phyloP scores from a whole-genome alignment of 306 rosid genomes.

The Fragaria vesca region DNA sequence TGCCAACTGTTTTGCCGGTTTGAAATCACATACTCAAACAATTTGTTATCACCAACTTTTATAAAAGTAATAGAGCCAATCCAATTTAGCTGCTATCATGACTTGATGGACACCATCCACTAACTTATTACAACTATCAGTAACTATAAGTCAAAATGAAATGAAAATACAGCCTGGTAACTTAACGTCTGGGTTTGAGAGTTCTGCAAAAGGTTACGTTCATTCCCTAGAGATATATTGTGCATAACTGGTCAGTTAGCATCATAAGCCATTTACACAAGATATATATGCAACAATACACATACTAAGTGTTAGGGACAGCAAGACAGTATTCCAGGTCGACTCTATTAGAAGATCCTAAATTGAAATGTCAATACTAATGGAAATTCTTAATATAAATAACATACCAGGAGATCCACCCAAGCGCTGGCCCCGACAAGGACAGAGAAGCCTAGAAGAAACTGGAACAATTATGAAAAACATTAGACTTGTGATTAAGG shows the following conservation, averaged over 20 bases:
- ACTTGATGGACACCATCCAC: not conserved
- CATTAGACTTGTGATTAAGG: not conserved
- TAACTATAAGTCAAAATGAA: not conserved
- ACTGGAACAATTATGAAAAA: conserved; percentile 36
- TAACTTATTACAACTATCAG: not conserved
- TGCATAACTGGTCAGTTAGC: not conserved
- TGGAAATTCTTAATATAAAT: not conserved
- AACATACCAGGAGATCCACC: conserved; percentile 90
- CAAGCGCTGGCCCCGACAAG: conserved; percentile 98
- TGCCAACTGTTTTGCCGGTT: not conserved
- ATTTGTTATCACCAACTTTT: not conserved
- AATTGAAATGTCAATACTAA: conserved; percentile 12
- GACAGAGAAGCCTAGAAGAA: conserved; percentile 88
- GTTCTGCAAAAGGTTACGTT: not conserved
- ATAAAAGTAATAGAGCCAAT: not conserved
- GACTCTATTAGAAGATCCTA: not conserved
- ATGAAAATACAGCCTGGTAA: not conserved
- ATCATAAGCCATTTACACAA: not conserved
- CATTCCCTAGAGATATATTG: not conserved
- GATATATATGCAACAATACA: not conserved
- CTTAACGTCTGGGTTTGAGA: not conserved
- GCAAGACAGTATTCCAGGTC: not conserved
- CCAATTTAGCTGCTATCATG: not conserved
- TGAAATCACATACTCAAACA: not conserved
- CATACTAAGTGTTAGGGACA: not conserved